Percentiles rank a stretch among this genome's conserved stretches.
Conservation (phyloP, 1,284 basidiomycete species). For the Tetrapyrgos nigripes region DNA sequence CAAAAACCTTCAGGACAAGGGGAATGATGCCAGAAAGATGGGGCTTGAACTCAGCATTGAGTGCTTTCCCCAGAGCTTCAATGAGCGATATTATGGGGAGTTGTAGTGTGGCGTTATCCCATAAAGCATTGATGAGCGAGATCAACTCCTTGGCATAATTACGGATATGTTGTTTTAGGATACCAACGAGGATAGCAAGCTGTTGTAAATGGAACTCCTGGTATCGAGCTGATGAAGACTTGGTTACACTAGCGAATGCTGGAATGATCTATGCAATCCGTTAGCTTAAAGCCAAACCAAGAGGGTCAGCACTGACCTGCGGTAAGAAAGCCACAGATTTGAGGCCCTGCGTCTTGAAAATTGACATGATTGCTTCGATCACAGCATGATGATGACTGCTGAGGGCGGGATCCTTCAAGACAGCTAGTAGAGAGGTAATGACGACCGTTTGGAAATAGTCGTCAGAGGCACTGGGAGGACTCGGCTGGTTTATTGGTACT, state of each 20-base stretch:
- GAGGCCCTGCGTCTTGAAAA: constrained; percentile 97
- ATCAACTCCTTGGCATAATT: constrained; percentile 90
- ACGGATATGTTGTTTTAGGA: constrained; percentile 98
- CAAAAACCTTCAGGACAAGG: constrained; percentile 90
- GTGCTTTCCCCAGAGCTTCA: constrained; percentile 92
- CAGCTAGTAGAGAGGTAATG: constrained; percentile 87
- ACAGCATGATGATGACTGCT: constrained; percentile 90
- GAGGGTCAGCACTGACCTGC: constrained; percentile 61
- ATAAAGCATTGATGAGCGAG: constrained; percentile 84
- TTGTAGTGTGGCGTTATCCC: constrained; percentile 89
- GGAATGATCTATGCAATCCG: constrained; percentile 86
- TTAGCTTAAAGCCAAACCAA: constrained; percentile 4
- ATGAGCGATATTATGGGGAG: constrained; percentile 94
- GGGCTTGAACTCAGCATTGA: constrained; percentile 98
- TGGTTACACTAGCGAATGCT: constrained; percentile 91
- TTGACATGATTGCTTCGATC: constrained; percentile 99
- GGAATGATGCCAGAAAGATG: constrained; percentile 95
- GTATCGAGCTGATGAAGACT: constrained; percentile 79
- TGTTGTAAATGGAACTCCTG: constrained; percentile 98
- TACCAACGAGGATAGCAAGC: constrained; percentile 93
- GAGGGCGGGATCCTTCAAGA: constrained; percentile 90
- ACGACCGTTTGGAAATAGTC: constrained; percentile 99
- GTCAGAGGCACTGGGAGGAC: constrained; percentile 68
- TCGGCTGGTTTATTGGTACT: constrained; percentile 54
- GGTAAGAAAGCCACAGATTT: constrained; percentile 97